Evolutionary conservation across 768 basidiomycete species (phyloP), one percentile per base, ranked within the genome.

Genomic region (Leccinum arenicola): DNA sequence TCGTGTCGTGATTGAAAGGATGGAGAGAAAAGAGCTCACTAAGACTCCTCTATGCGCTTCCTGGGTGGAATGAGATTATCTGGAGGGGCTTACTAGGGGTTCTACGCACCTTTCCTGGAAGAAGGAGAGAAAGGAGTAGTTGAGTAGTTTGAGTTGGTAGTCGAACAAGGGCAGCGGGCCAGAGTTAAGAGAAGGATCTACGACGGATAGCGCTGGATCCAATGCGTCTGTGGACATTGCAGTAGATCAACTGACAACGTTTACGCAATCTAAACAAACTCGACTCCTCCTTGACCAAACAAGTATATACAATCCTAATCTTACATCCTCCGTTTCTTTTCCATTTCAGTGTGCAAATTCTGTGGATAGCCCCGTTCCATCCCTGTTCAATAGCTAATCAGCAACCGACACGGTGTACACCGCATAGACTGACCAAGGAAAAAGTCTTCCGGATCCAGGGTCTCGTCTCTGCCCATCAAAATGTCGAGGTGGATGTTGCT

Each of bases 401-500:
- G 54, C 6, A 59, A 12, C 55, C 53, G 33, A 60, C 52, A 17
- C 36, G 27, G 11, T 50, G 43, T 51, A 25, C 52, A 21, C n/a
- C 40, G 27, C 36, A 50, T 23, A 55, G 38, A 74, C 84, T 49
- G 65, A 86, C 94, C 87, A 40, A 82, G 78, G 78, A 98, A 91
- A 64, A 96, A 80, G 69, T 98, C 96, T 2, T 76, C 75, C 4
- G 87, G 81, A 27, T 89, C 88, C 56, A 99, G 79, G 23, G 75
- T 79, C 73, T 97, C 93, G 68, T 99, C 96, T 40, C 88, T 85
- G 50, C 96, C 96, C 85, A 91, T 91, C 58, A 99, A 75, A 65
- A 98, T 91, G 72, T 99, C 96, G 27, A 95, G 84, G 63, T 92
- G 88, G 40, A 98, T 70, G 75, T 98, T 97, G 11, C 86, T 85